Evolutionary conservation across 2,329 filamentous ascomycete species (phyloP).

Genomic region (Xenoacremonium recifei): DNA sequence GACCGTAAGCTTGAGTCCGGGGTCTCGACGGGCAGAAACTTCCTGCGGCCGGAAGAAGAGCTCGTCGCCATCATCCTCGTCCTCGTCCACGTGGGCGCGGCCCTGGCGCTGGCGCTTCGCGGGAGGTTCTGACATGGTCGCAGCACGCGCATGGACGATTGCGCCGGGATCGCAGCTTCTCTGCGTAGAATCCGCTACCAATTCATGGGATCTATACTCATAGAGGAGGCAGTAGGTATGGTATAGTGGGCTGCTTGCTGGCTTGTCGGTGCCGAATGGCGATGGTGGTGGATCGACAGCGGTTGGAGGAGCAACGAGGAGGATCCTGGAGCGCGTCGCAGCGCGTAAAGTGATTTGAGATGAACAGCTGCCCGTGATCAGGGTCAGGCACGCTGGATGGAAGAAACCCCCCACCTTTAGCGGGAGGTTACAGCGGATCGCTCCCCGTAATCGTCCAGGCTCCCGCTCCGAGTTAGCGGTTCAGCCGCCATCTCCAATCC

Average conservation of each 20-base stretch:
- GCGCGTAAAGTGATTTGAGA: constrained; percentile 21
- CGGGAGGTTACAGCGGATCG: constrained; percentile 2
- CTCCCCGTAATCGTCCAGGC: constrained; percentile 3
- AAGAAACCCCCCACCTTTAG: background rate
- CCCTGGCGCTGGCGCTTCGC: constrained; percentile 61
- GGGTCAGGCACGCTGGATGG: background rate
- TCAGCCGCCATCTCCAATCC: too few species aligned
- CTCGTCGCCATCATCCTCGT: constrained; percentile 47
- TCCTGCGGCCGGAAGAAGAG: constrained; percentile 47
- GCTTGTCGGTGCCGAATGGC: background rate
- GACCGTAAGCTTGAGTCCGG: constrained; percentile 56
- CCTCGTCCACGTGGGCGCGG: constrained; percentile 33
- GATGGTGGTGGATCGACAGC: background rate
- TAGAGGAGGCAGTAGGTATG: too few species aligned
- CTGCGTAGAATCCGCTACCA: too few species aligned
- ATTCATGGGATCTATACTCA: too few species aligned
- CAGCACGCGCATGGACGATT: too few species aligned
- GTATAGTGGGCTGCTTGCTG: background rate
- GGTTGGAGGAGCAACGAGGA: constrained; percentile 28
- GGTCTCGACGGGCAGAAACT: constrained; percentile 47
- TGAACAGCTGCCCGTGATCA: too few species aligned
- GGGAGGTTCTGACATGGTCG: constrained; percentile 55
- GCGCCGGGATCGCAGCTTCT: too few species aligned
- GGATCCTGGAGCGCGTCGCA: constrained; percentile 3
- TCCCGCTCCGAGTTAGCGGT: too few species aligned